A percentile compares a stretch with the other conserved stretches of the same genome.
These are phyloP conservation scores for Miamiensis avidus DNA, from an alignment of 169 alveolate genomes.

Conservation along the genomic window DNA sequence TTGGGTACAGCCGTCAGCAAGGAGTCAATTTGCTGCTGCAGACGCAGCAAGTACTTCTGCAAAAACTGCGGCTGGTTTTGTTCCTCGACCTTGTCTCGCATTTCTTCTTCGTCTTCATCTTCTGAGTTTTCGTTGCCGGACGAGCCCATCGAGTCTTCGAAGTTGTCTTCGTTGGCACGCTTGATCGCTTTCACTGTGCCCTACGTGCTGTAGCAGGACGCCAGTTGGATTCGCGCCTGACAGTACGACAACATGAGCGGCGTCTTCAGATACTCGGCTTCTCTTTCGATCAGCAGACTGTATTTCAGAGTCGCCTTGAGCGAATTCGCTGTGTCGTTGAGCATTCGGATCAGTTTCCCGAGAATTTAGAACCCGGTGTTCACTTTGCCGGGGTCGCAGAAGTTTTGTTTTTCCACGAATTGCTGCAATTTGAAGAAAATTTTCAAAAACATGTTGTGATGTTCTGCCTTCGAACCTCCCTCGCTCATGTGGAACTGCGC, in stretches of 20 bases:
- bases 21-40: conserved; percentile 67
- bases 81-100: conserved; percentile 51
- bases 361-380: neutral
- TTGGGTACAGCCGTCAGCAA: conserved; percentile 52
- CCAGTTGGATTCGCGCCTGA: conserved; percentile 17
- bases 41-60: conserved; percentile 58
- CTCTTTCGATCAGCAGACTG: conserved; percentile 27
- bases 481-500: neutral
- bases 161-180: neutral
- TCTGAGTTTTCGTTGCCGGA: conserved; percentile 42
- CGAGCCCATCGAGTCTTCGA: too few species aligned
- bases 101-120: conserved; percentile 51
- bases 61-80: conserved; percentile 63
- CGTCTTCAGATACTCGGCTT: conserved; percentile 19
- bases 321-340: too few species aligned
- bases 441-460: neutral
- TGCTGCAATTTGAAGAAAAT: neutral
- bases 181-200: conserved; percentile 41
- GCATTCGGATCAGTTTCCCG: neutral
- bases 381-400: neutral
- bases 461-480: neutral
- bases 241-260: conserved; percentile 17
- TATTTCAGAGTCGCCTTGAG: conserved; percentile 15
- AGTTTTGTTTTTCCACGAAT: neutral
- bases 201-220: conserved; percentile 11